Evolutionary conservation across 345 rosid species (phyloP).

Genomic region (Moricandia moricandioides): DNA sequence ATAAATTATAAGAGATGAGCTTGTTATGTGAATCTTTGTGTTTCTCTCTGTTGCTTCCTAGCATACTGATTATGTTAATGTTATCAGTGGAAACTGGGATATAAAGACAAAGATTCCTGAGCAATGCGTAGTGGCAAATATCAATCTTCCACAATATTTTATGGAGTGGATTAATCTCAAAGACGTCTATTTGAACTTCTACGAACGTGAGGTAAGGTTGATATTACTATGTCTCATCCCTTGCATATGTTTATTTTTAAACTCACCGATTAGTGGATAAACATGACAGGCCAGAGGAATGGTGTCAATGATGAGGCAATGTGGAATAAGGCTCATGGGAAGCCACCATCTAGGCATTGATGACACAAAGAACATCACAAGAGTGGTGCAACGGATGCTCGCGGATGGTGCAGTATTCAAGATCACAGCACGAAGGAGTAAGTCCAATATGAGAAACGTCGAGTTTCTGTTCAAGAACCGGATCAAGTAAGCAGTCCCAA

Average conservation of each 20-base stretch:
- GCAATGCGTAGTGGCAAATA: slow-evolving; percentile 66
- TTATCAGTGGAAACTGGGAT: slow-evolving; percentile 91
- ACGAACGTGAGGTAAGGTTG: slow-evolving; percentile 53
- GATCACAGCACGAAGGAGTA: slow-evolving; percentile 70
- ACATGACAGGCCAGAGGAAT: slow-evolving; percentile 78
- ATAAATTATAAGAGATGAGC: background rate
- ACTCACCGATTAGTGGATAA: background rate
- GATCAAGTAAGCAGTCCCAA: slow-evolving; percentile 35
- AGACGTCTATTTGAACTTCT: slow-evolving; percentile 78
- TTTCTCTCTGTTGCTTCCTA: background rate
- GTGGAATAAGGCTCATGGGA: slow-evolving; percentile 57
- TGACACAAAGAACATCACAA: slow-evolving; percentile 83
- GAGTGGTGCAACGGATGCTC: slow-evolving; percentile 77
- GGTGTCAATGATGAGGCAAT: slow-evolving; percentile 88
- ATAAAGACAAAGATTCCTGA: slow-evolving; percentile 83
- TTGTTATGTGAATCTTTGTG: background rate
- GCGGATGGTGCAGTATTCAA: slow-evolving; percentile 65
- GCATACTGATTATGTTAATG: slow-evolving; percentile 23
- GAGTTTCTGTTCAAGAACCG: slow-evolving; percentile 61
- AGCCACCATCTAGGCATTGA: slow-evolving; percentile 93
- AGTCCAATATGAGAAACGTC: slow-evolving; percentile 46
- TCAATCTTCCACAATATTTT: slow-evolving; percentile 75
- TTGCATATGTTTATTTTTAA: background rate
- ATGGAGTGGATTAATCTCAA: slow-evolving; percentile 92
- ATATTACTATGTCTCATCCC: background rate